phyloP scores from a whole-genome alignment of 2,329 filamentous ascomycete species.

The Lasiodiplodia citricola region DNA sequence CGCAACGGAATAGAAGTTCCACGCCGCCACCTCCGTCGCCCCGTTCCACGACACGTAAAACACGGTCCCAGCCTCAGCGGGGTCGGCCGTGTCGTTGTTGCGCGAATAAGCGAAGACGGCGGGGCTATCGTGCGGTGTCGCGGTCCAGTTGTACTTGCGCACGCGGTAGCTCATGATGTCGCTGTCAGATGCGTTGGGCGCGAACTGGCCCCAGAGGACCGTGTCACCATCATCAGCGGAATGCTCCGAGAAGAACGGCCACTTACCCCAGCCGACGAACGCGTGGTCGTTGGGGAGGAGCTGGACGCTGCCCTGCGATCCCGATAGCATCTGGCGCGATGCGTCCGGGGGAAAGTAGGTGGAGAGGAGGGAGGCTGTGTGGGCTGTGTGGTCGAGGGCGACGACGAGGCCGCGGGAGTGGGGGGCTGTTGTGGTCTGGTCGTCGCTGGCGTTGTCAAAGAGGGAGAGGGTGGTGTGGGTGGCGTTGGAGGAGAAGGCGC shows the following conservation, averaged over 20 bases:
- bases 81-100: slow-evolving; percentile 20
- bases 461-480: slow-evolving; percentile 58
- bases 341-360: slow-evolving; percentile 49
- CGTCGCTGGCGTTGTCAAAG: slow-evolving; percentile 56
- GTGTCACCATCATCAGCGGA: too few species aligned
- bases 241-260: slow-evolving; percentile 58
- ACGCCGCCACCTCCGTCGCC: slow-evolving; percentile 33
- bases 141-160: slow-evolving; percentile 36
- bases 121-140: slow-evolving; percentile 29
- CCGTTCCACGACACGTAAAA: slow-evolving; percentile 37
- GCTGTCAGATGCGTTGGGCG: slow-evolving; percentile 35
- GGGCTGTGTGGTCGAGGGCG: slow-evolving; percentile 44
- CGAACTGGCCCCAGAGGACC: slow-evolving; percentile 40
- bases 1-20: slow-evolving; percentile 35
- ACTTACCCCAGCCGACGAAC: slow-evolving; percentile 57
- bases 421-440: slow-evolving; percentile 28
- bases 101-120: slow-evolving; percentile 29
- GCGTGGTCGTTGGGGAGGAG: slow-evolving; percentile 50
- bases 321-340: slow-evolving; percentile 46
- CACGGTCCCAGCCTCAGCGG: slow-evolving; percentile 28
- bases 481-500: slow-evolving; percentile 45
- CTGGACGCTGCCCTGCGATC: slow-evolving; percentile 52
- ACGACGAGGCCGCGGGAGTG: slow-evolving; percentile 45
- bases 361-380: slow-evolving; percentile 50
- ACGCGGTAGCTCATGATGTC: slow-evolving; percentile 39